A percentile compares a stretch with the other conserved stretches of the same genome.
Evolutionary conservation across 768 basidiomycete genomes (phyloP).

Genomic region (Tulasnella sp.): DNA sequence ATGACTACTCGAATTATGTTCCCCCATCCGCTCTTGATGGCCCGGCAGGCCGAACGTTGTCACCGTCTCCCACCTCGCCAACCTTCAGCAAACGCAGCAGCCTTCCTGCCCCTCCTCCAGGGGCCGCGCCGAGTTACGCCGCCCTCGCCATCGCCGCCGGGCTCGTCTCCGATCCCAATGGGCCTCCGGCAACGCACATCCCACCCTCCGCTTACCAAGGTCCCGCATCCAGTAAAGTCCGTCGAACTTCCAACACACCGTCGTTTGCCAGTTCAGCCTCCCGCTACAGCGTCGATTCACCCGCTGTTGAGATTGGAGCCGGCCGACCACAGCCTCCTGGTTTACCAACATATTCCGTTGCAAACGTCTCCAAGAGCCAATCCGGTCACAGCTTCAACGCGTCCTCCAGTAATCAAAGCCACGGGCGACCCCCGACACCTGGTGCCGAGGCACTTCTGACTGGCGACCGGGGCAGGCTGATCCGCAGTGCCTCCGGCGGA

Average conservation of each 20-base stretch:
- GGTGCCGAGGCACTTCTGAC: neutral
- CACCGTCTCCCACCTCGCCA: constrained; percentile 12
- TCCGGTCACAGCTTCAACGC: constrained; percentile 7
- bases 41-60: neutral
- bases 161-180: neutral
- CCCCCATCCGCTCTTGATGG: neutral
- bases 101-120: constrained; percentile 7
- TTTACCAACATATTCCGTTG: constrained; percentile 9
- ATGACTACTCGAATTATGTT: constrained; percentile 7
- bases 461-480: neutral
- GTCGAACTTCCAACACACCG: constrained; percentile 15
- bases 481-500: constrained; percentile 5
- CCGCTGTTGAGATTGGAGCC: neutral
- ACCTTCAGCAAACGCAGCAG: constrained; percentile 16
- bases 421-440: neutral
- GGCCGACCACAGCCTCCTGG: neutral
- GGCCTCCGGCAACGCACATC: neutral
- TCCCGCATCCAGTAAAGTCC: neutral
- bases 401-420: constrained; percentile 7
- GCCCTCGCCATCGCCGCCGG: constrained; percentile 4
- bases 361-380: neutral
- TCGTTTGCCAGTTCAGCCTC: constrained; percentile 20
- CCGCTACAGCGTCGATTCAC: constrained; percentile 17
- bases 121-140: constrained; percentile 6
- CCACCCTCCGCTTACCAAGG: neutral